Conservation (phyloP, 371 early-diverging fungal genomes). For the Mucor lusitanicus region DNA sequence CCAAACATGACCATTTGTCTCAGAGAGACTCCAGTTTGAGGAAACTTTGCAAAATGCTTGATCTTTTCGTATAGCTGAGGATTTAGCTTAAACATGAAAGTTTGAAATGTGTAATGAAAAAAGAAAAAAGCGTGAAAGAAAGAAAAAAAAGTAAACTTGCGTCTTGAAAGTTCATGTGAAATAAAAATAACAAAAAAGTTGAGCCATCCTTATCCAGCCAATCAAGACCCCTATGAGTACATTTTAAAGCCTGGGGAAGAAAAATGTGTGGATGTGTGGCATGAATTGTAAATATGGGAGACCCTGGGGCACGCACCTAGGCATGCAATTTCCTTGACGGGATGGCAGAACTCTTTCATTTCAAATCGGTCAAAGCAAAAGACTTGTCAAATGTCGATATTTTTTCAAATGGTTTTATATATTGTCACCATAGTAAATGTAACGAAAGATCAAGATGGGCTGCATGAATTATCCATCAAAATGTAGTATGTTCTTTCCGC, state of each 20-base stretch:
- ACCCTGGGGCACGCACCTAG: background rate
- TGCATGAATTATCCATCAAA: background rate
- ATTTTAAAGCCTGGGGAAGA: background rate
- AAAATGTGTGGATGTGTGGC: background rate
- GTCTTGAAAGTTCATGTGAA: background rate
- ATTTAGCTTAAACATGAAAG: conserved; percentile 55
- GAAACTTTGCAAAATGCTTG: conserved; percentile 75
- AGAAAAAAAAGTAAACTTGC: conserved; percentile 1
- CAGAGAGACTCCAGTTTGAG: conserved; percentile 91
- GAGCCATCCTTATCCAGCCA: background rate
- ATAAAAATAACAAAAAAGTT: too few species aligned
- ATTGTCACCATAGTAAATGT: background rate
- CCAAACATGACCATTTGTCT: conserved; percentile 64
- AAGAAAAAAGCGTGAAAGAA: conserved; percentile 3
- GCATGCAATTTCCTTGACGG: background rate
- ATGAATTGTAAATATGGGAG: background rate
- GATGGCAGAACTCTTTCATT: background rate
- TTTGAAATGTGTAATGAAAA: background rate
- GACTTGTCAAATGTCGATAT: background rate
- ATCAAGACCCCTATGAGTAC: background rate
- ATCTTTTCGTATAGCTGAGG: conserved; percentile 72
- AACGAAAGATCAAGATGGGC: background rate
- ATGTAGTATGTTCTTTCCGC: background rate
- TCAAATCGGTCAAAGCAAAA: background rate
- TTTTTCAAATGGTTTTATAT: background rate